Base-by-base conservation (phyloP, 768 basidiomycete species). In the Boletus vermiculosoides region DNA sequence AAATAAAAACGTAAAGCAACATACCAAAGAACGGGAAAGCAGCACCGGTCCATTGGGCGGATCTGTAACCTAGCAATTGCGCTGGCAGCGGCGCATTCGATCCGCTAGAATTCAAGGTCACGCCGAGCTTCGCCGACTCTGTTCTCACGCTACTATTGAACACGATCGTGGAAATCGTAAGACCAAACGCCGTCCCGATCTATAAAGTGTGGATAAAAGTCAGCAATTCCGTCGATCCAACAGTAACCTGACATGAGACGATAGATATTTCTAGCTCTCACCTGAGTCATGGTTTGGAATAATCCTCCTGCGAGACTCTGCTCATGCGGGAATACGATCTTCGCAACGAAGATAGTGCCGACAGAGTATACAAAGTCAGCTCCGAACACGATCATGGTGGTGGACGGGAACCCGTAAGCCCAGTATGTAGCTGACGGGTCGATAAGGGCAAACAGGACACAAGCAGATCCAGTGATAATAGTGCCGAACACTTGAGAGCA, bases 271-370 rank as follows among this genome's bases (percentile, higher is more conserved):
- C 41, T 6, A 45, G 50, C 18, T 7, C 72, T 55, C 55, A 84
- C 86, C 75, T 88, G 86, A 6, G 81, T 86, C 81, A 92, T 84
- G 1, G 90, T 90, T 66, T 88, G 87, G 70, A 92, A 91, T 20
- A 91, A 56, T 12, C 83, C 90, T 3, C 88, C 90, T 6, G 85
- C 83, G 5, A 92, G 76, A 69, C 84, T 86, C 70, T 92, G 90
- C 62, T 92, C 90, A 53, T 87, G 78, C 4, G 83, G 83, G 1
- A 79, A 68, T 2, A 83, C 78, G 11, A 87, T 77, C 63, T 85
- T 87, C 4, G 89, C 86, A 42, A 90, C 81, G 62, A 87, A 92
- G 16, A 92, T 72, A 6, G 87, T 87, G 3, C 90, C 91, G 0
- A 83, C 73, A 0, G 90, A 75, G 63, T 84, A 92, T 2, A 88